Base-by-base conservation (phyloP, 306 rosid genomes). In the Corylus heterophylla region DNA sequence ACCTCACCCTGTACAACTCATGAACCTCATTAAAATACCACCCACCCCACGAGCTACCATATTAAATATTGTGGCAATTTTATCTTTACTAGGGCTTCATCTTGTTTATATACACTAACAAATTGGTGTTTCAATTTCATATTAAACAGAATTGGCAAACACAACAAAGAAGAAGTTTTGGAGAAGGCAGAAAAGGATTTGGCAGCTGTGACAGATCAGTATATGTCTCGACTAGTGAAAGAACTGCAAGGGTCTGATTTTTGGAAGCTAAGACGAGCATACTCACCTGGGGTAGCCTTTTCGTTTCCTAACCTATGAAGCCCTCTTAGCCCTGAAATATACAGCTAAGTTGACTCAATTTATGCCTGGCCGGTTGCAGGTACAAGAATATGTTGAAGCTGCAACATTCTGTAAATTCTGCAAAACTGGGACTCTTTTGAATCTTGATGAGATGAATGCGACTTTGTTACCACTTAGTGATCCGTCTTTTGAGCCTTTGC, bases 261-360 rank as follows among this genome's bases (percentile, higher is more conserved):
- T 85, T 95, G 98, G 98, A 95, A 95, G 92, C 93, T 95, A 55
- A 85, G 98, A 83, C 90, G 96, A 74, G 97, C 98, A 48, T 95
- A 95, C 90, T 91, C 98, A 25, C 98, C 98, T 7, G 98, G 98
- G 97, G 98, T 92, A 80, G 50, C 27, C 76, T 42, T 63, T 75
- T 82, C 50, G 9, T 66, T 71, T 87, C 73, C 79, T 80, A 77
- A 68, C 77, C 56, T 51, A 66, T 61, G 54, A 35, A 71, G 69
- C 35, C 35, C 35, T 31, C 35, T 31, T 31, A 31, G 35, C 35
- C 78, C 44, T 17, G 68, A 52, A 20, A 18, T 73, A 29, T 73
- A 63, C 74, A 58, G 20, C 47, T 22, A 72, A 14, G 77, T 79
- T 86, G 76, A 78, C 75, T 76, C 22, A 71, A 11, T 73, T 82